A percentile compares a stretch with the other conserved stretches of the same genome.
phyloP scores from a whole-genome alignment of 257 asterid species.

The Solanum megistacrolobum region DNA sequence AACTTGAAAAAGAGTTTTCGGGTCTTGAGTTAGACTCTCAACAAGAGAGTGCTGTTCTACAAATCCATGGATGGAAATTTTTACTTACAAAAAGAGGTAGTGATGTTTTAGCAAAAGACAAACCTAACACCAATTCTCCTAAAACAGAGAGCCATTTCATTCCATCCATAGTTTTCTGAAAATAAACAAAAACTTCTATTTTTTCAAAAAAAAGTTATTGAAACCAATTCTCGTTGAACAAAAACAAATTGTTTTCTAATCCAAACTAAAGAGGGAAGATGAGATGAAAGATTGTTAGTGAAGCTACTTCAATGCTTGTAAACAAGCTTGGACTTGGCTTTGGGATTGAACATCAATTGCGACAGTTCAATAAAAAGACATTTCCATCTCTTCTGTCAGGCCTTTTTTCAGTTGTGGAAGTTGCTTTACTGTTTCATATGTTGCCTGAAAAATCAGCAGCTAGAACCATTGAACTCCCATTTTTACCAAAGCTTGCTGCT shows the following conservation, averaged over 20 bases:
- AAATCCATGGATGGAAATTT: not conserved
- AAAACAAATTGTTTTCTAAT: not conserved
- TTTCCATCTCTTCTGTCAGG: not conserved
- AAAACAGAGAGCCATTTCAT: not conserved
- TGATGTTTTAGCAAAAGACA: not conserved
- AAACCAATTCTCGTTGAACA: not conserved
- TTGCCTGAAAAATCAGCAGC: not conserved
- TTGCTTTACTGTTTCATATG: not conserved
- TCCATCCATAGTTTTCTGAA: not conserved
- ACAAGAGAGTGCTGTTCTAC: not conserved
- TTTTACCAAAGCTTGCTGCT: slow-evolving; percentile 1
- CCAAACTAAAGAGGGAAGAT: not conserved
- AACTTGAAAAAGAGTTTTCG: not conserved
- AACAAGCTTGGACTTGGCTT: not conserved
- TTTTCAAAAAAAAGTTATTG: not conserved
- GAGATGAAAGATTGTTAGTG: not conserved
- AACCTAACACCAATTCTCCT: not conserved
- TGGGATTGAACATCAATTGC: not conserved
- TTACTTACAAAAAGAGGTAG: not conserved
- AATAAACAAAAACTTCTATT: not conserved
- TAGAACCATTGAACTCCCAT: not conserved
- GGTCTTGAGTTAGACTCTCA: not conserved
- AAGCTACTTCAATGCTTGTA: not conserved
- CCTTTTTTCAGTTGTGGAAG: not conserved
- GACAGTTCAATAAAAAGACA: not conserved